Evolutionary conservation across 169 alveolate species (phyloP), one percentile per base, ranked within the genome.

Genomic region (Eimeria sp.): DNA sequence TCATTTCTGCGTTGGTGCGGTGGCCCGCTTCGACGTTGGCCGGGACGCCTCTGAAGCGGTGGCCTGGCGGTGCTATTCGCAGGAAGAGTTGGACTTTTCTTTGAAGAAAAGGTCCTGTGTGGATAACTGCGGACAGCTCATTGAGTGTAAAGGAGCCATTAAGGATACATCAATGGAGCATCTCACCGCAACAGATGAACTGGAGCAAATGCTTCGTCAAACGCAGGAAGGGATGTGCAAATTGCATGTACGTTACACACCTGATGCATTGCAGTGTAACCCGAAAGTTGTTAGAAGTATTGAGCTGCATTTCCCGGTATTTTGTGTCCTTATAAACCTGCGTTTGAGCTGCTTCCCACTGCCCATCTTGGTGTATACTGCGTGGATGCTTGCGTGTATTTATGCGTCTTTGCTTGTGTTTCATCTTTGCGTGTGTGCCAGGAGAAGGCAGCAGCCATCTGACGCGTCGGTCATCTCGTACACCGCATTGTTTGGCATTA

Each of bases 41-140:
- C 14, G 8, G 2, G 23, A 18, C 11, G 54, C 77, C 10, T 30
- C 40, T n/a, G 60, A 56, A 6, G 76, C 43, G 58, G 90, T n/a
- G 90, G 90, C 72, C 10, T 83, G 90, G 90, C 74, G 90, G 10
- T 83, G 90, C 77, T 83, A 83, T 33, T 83, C 76, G 1, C 25
- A 20, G 14, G 54, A 1, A 18, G 90, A 83, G 56, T 18, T 83
- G 58, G 90, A 83, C 54, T 83, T 83, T 62, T 4, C 37, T 18
- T 30, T 60, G 77, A 60, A 37, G 40, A 37, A 20, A 2, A 13
- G 40, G 43, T 16, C 25, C 37, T 83, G 90, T 30, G 90, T 60
- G 56, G 77, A 83, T 58, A 77, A 54, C 72, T 83, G 76, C 25
- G 90, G 90, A 20, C 56, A 83, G 25, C 71, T 60, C 49, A 54